Conservation (phyloP, 78 protist genomes). For the Diacronema lutheri region DNA sequence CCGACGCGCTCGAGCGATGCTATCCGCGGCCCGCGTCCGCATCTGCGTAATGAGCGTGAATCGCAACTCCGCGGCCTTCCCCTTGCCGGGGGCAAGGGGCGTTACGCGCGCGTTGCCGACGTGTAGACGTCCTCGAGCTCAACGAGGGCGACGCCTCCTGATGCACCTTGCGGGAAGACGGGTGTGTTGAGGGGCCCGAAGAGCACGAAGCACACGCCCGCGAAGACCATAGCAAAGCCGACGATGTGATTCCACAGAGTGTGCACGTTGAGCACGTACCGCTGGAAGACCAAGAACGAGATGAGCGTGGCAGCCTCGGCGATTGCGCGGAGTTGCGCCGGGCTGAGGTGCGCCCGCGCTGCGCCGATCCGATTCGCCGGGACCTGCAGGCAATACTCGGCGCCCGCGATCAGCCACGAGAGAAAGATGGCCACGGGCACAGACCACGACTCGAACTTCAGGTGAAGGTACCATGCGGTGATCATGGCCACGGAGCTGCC, state of each 20-base stretch:
- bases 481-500: too few relatives aligned
- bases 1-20: neutral
- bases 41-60: too few relatives aligned
- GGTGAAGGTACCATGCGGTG: conserved; percentile 27
- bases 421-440: neutral
- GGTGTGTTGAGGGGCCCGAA: neutral
- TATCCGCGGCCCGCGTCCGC: too few relatives aligned
- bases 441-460: neutral
- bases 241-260: neutral
- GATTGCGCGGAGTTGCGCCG: neutral
- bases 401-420: conserved; percentile 16
- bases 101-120: too few relatives aligned
- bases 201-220: neutral
- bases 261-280: neutral
- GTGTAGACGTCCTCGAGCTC: too few relatives aligned
- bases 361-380: conserved; percentile 12
- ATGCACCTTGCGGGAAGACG: too few relatives aligned
- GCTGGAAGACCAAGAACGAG: neutral
- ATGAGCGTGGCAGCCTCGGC: neutral
- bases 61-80: too few relatives aligned
- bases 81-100: too few relatives aligned
- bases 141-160: too few relatives aligned
- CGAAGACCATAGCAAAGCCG: neutral
- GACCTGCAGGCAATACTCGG: conserved; percentile 8
- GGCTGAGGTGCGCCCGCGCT: neutral